phyloP scores from a whole-genome alignment of 1,139 yeast species.

The Groenewaldozyma auringiensis region DNA sequence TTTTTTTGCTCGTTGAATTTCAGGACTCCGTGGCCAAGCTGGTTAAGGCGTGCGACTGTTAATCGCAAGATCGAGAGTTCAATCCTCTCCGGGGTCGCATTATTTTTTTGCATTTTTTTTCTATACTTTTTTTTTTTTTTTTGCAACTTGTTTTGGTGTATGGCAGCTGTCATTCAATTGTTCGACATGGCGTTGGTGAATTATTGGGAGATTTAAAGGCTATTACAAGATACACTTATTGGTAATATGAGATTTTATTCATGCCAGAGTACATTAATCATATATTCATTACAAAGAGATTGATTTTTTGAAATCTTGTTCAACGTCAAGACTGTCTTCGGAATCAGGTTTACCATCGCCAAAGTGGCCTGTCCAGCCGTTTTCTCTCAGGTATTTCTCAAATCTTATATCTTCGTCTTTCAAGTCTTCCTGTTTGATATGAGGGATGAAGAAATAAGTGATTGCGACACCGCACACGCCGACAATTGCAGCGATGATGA shows the following conservation, averaged over 20 bases:
- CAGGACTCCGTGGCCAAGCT: conserved; percentile 11
- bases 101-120: not conserved
- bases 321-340: not conserved
- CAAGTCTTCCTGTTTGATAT: conserved; percentile 58
- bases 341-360: conserved; percentile 33
- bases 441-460: conserved; percentile 58
- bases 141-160: too few relatives aligned
- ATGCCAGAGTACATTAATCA: too few relatives aligned
- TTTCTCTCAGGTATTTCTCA: conserved; percentile 50
- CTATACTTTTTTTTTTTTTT: not conserved
- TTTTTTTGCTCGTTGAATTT: not conserved
- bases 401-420: conserved; percentile 58
- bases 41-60: conserved; percentile 13
- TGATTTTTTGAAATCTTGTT: not conserved
- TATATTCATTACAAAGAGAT: not conserved
- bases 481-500: conserved; percentile 60
- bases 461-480: conserved; percentile 61
- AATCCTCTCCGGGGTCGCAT: conserved; percentile 11
- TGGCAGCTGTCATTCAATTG: too few relatives aligned
- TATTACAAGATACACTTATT: too few relatives aligned
- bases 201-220: too few relatives aligned
- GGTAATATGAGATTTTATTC: too few relatives aligned
- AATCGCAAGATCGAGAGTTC: conserved; percentile 12
- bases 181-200: too few relatives aligned
- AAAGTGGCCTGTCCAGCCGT: conserved; percentile 61